phyloP scores from a whole-genome alignment of 2,329 filamentous ascomycete genomes.

The Furcasterigmium furcatum region DNA sequence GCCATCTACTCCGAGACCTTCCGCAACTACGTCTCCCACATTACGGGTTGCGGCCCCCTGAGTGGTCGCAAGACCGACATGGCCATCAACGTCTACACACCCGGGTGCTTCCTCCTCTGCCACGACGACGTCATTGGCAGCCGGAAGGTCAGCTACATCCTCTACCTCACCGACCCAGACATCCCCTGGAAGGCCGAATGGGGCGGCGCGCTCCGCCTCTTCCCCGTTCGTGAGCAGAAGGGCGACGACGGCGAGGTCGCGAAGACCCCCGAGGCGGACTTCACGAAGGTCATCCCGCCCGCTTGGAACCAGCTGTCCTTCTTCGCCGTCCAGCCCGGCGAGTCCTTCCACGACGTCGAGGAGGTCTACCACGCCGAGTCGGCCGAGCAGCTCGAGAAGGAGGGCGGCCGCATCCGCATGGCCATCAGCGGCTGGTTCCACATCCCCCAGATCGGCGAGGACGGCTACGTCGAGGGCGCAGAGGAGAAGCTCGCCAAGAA shows the following conservation, averaged over 20 bases:
- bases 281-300: slow-evolving; percentile 80
- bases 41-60: slow-evolving; percentile 82
- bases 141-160: slow-evolving; percentile 90
- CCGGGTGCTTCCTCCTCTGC: slow-evolving; percentile 91
- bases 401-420: slow-evolving; percentile 84
- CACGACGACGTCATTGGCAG: slow-evolving; percentile 99
- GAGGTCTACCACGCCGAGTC: slow-evolving; percentile 79
- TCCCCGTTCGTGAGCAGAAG: slow-evolving; percentile 64
- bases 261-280: slow-evolving; percentile 76
- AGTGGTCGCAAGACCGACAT: slow-evolving; percentile 96
- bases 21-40: slow-evolving; percentile 80
- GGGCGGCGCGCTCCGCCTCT: slow-evolving; percentile 89
- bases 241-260: slow-evolving; percentile 71
- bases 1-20: slow-evolving; percentile 89
- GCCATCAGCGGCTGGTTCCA: slow-evolving; percentile 99
- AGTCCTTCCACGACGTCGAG: slow-evolving; percentile 98
- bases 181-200: slow-evolving; percentile 85
- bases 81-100: slow-evolving; percentile 98
- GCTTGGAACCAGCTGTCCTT: slow-evolving; percentile 98
- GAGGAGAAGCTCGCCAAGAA: slow-evolving; percentile 86
- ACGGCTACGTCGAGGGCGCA: slow-evolving; percentile 82
- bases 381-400: slow-evolving; percentile 58
- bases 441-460: slow-evolving; percentile 91
- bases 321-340: slow-evolving; percentile 96
- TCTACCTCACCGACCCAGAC: slow-evolving; percentile 93